Conservation (phyloP, 805 yeast species). For the Nakazawaea anatomiae region DNA sequence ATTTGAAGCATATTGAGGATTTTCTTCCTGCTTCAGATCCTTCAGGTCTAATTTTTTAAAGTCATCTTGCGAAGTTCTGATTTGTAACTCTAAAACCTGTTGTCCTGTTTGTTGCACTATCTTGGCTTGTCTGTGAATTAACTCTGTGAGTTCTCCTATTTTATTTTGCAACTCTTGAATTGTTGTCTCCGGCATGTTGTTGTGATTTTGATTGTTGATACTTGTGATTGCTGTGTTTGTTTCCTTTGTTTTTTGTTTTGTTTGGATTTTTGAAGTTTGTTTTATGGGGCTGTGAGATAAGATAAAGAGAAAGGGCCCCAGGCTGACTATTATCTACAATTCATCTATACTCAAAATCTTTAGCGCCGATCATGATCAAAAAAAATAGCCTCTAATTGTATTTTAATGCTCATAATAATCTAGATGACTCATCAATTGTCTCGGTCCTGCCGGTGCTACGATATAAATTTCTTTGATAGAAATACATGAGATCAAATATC, state of each 20-base stretch:
- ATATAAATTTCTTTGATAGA: constrained; percentile 49
- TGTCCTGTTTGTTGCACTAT: constrained; percentile 75
- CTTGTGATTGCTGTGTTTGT: background rate
- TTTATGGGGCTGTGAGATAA: background rate
- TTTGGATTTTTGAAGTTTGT: background rate
- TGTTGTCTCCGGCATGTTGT: constrained; percentile 9
- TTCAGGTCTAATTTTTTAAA: constrained; percentile 18
- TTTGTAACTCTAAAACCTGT: constrained; percentile 65
- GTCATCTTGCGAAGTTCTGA: constrained; percentile 38
- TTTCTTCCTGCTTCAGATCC: constrained; percentile 24
- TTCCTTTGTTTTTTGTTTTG: background rate
- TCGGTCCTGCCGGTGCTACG: constrained; percentile 10
- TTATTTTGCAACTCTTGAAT: constrained; percentile 31
- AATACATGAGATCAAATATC: constrained; percentile 64
- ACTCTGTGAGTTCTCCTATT: constrained; percentile 43
- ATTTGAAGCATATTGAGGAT: constrained; percentile 63
- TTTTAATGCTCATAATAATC: background rate
- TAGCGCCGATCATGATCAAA: no score
- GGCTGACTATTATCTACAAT: no score
- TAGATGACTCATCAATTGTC: background rate
- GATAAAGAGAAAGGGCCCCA: background rate
- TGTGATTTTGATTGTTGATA: background rate
- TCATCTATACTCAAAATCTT: no score
- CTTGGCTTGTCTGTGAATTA: constrained; percentile 60
- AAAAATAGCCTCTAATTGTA: background rate